Base-by-base conservation (phyloP, 1,139 yeast genomes). In the Protomyces inouyei region DNA sequence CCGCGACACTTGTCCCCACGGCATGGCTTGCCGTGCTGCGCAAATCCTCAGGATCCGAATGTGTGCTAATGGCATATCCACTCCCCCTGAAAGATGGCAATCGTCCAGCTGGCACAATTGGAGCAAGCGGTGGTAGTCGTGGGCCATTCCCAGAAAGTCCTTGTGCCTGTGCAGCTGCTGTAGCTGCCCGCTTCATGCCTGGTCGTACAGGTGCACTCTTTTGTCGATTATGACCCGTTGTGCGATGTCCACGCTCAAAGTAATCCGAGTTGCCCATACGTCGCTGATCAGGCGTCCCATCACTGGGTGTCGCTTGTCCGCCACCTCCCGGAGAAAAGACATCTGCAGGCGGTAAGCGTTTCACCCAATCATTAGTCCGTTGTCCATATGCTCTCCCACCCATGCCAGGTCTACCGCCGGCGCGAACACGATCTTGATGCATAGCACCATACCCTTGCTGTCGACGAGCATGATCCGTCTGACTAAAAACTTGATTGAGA, bases 311-410 rank as follows among this genome's bases (percentile, higher is more conserved):
- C 9, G 28, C 32, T 8, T 21, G 46, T 18, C 56, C 63, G 9
- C 14, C 43, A n/a, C 43, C 16, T 8, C 57, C 57, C 8, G 63
- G 63, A 9, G 63, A 59, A n/a, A 59, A 52, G 40, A 59, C 63
- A 14, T 59, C 28, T 16, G 40, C 53, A 16, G 48, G 25, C n/a
- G 63, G 63, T 14, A 59, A 32, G 12, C 45, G 38, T 18, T 55
- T 45, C 18, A 59, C 63, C 63, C 63, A 59, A 32, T 59, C 63
- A 43, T 52, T 59, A 10, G 63, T 59, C n/a, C 63, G 56, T 52
- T 53, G 25, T 3, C 57, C 63, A n/a, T 16, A 40, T 9, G n/a
- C 38, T 45, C 32, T 57, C 10, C 21, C 10, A 3, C 21, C 25
- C 14, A 38, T n/a, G 4, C 52, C 52, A 8, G 45, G 35, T 18